Base-by-base conservation (phyloP, 2,329 filamentous ascomycete species). In the Aphanoascus verrucosus region DNA sequence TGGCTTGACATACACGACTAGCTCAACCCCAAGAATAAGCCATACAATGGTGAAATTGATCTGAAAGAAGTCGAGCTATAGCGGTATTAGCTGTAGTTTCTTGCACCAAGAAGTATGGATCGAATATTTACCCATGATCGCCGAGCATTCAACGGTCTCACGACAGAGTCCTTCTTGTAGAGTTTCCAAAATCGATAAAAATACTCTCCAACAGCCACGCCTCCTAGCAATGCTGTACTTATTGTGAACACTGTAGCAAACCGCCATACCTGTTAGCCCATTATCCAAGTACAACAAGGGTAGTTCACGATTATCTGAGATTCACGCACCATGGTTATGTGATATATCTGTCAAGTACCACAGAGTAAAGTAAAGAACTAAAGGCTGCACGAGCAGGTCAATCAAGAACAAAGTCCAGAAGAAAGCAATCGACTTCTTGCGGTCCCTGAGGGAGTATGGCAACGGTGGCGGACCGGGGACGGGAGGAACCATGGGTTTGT, bases 391-490 rank as follows among this genome's bases (percentile, higher is more conserved):
- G 55, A 81, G 69, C 49, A 75, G 78, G 66, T 83, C 80, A 55
- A 82, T 61, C 19, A 82, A 62, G 53, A 82, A 79, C 40, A 83
- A 63, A 0, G 69, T 68, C 80, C 80, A 83, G 67, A 83, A 83
- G 57, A 78, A 66, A 37, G 73, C 67, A 56, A 83, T 81, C 34
- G 74, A 70, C 65, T 74, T 75, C 61, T 79, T 80, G 43, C 80
- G 69, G 7, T 72, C 67, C 47, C 71, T 72, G 41, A 82, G 64
- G 19, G 74, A 75, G 66, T 82, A 82, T 20, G 80, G 76, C 37
- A 82, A 70, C 15, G 74, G 70, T 46, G 78, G 79, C 55, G 69
- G 71, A 49, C 64, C 66, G 12, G 59, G 52, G 50, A 57, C 54
- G 28, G 48, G 52, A 41, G 57, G 52, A 42, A 56, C 50, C 19